Conservation (phyloP, 352 stramenopile species). For the Phytophthora rubi region DNA sequence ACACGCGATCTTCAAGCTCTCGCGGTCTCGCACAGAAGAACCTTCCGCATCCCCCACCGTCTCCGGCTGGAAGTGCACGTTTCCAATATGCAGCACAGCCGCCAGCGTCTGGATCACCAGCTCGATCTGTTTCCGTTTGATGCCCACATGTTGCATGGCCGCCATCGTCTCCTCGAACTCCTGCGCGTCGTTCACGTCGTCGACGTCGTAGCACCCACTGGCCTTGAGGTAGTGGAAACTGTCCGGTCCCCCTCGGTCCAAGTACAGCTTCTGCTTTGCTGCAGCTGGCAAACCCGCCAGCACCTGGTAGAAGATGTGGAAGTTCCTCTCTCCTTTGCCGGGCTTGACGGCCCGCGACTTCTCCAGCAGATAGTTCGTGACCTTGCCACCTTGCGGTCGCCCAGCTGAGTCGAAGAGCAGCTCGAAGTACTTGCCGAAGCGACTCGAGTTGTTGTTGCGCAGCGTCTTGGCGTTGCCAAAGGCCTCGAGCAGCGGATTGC, state of each 20-base stretch:
- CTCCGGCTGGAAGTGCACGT: conserved; percentile 70
- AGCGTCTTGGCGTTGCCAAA: conserved; percentile 97
- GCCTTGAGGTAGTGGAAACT: conserved; percentile 90
- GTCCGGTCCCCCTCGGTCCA: conserved; percentile 72
- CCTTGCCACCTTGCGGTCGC: conserved; percentile 83
- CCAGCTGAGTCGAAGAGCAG: conserved; percentile 92
- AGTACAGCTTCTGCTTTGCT: conserved; percentile 71
- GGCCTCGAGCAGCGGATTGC: conserved; percentile 95
- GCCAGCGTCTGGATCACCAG: conserved; percentile 87
- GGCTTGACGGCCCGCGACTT: conserved; percentile 91
- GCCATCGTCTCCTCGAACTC: conserved; percentile 89
- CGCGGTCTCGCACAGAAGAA: conserved; percentile 51
- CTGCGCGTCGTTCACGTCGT: conserved; percentile 92
- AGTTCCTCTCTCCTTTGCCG: conserved; percentile 92
- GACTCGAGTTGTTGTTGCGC: conserved; percentile 95
- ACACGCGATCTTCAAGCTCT: conserved; percentile 71
- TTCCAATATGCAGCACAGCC: conserved; percentile 82
- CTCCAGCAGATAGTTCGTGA: conserved; percentile 93
- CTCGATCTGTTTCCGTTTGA: conserved; percentile 90
- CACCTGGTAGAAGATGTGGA: conserved; percentile 96
- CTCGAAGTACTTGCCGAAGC: conserved; percentile 97
- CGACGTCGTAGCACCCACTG: conserved; percentile 89
- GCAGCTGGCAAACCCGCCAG: conserved; percentile 65
- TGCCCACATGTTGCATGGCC: conserved; percentile 89
- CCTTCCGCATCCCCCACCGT: conserved; percentile 79